Base-by-base conservation (phyloP, 179 eudicot genomes). In the Pouteria campechiana region DNA sequence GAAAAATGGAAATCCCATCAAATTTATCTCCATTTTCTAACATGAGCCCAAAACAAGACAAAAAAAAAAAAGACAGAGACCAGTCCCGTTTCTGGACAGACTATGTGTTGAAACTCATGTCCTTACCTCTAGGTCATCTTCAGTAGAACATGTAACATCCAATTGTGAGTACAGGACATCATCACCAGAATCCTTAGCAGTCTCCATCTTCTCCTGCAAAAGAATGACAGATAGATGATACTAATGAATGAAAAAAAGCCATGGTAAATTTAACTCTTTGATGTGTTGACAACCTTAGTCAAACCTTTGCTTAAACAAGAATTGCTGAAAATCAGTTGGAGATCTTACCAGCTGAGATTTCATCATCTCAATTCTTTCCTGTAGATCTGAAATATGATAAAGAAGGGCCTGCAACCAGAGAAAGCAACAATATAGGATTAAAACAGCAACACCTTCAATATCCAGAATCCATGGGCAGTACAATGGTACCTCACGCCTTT, bases 401-500 rank as follows among this genome's bases (percentile, higher is more conserved):
- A 68, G 83, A 46, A 88, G 72, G 17, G 76, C 96, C 95, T 83
- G 76, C 37, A 74, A 34, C n/a, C n/a, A n/a, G n/a, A 51, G 32
- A 22, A 36, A 41, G 27, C 25, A 52, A 43, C 30, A 40, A 11
- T 42, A 40, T 25, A 24, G 22, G 25, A 19, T 33, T 25, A 19
- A 8, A 7, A 10, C 8, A 42, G 3, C 20, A 16, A 2, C 13
- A 36, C 2, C 12, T 15, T 15, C 9, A 7, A 27, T 27, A 49
- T 3, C 27, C 12, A 7, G 12, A 44, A 34, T 14, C 35, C 20
- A 7, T 17, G 21, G 46, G 18, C 2, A 19, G 41, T 43, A 33
- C 23, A 13, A 37, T 37, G 40, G 48, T 66, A 83, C 99, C 96
- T 87, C 94, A 10, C 85, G 81, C 37, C 99, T 64, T 67, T 83